These are phyloP conservation scores for Zea luxurians DNA, from an alignment of 176 grass and related monocot genomes.

Conservation along the genomic window DNA sequence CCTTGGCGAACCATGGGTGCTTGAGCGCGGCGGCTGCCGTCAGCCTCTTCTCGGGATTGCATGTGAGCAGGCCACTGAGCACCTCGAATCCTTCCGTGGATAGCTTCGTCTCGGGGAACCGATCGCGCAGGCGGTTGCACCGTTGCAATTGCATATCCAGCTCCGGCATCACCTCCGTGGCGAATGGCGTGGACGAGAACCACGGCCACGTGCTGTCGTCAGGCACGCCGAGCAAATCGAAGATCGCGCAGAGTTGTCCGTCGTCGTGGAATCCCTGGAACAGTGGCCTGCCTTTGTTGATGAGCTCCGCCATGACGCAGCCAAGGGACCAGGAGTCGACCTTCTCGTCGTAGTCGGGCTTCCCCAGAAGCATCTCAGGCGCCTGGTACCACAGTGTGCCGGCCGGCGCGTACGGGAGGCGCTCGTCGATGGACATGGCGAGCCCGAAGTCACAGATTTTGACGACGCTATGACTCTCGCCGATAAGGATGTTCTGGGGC, in stretches of 20 bases:
- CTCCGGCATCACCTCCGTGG: neutral
- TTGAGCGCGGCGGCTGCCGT: neutral
- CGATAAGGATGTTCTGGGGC: slow-evolving; percentile 34
- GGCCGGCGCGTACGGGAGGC: neutral
- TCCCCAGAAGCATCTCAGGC: neutral
- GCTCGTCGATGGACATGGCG: neutral
- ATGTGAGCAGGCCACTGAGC: neutral
- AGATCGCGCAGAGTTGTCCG: neutral
- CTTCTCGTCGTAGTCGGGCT: neutral
- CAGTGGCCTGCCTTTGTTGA: neutral
- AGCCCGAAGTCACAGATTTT: slow-evolving; percentile 42
- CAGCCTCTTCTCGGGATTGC: neutral
- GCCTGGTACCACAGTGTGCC: slow-evolving; percentile 4
- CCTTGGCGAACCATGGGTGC: neutral
- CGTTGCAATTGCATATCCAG: neutral
- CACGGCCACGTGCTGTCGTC: neutral
- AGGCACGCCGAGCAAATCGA: neutral
- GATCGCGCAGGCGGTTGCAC: neutral
- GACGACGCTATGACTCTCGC: neutral
- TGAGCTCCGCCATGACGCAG: neutral
- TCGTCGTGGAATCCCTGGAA: neutral
- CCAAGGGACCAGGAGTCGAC: neutral
- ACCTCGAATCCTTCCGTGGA: neutral
- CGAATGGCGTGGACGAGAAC: neutral
- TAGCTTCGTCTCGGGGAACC: neutral